These are phyloP conservation scores for Pseudocercospora ulei DNA, from an alignment of 2,329 filamentous ascomycete genomes.

Conservation along the genomic window DNA sequence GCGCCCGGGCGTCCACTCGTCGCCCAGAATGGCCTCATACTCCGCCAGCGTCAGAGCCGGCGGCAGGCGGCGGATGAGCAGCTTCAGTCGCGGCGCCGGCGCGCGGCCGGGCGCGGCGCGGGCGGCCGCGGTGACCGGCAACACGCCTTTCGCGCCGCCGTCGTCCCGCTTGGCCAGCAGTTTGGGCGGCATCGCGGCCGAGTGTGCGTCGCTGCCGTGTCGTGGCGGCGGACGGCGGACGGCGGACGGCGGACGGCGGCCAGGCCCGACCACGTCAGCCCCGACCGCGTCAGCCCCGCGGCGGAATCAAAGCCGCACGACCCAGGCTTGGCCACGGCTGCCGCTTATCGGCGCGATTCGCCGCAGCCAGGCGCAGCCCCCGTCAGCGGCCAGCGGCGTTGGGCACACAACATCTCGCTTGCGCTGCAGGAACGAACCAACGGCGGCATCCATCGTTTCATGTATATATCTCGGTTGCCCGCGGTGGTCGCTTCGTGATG, in stretches of 20 bases:
- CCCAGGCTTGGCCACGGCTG: too few species aligned
- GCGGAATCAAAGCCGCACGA: too few species aligned
- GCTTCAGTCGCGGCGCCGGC: slow-evolving; percentile 61
- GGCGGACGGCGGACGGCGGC: neutral
- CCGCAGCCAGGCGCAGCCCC: too few species aligned
- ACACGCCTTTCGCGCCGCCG: slow-evolving; percentile 26
- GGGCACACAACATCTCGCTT: too few species aligned
- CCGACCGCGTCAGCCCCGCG: too few species aligned
- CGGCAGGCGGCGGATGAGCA: slow-evolving; percentile 73
- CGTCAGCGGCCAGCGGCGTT: too few species aligned
- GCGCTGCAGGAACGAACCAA: too few species aligned
- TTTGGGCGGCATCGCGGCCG: slow-evolving; percentile 29
- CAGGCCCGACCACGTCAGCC: too few species aligned
- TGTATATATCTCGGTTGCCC: too few species aligned
- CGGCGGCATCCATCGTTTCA: too few species aligned
- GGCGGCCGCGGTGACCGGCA: slow-evolving; percentile 31
- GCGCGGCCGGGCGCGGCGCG: slow-evolving; percentile 34
- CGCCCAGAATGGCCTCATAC: slow-evolving; percentile 60
- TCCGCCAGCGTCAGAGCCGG: slow-evolving; percentile 75
- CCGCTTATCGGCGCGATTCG: too few species aligned
- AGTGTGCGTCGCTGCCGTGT: neutral
- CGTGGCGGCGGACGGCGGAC: neutral
- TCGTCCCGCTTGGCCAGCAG: slow-evolving; percentile 27
- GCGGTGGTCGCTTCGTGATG: too few species aligned
- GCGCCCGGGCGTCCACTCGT: slow-evolving; percentile 69